Conservation (phyloP, 2,329 filamentous ascomycete species). For the Monilinia polystroma region DNA sequence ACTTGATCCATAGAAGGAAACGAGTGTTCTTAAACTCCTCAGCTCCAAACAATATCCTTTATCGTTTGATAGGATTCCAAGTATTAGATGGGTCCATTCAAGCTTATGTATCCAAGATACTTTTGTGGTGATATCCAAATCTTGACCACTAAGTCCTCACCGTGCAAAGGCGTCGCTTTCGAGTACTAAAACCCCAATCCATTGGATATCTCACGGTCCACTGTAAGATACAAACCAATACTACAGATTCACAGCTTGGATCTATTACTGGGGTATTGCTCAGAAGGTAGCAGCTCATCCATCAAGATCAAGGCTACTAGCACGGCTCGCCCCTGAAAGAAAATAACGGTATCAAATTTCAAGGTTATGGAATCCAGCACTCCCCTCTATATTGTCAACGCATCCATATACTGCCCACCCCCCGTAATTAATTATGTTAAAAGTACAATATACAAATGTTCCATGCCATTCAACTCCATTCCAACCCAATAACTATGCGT, state of each 20-base stretch:
- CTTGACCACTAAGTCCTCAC: no score
- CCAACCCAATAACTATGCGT: neutral
- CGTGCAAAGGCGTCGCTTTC: no score
- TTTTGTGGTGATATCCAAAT: no score
- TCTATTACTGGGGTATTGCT: neutral
- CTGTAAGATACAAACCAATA: no score
- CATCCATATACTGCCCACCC: neutral
- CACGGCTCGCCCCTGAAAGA: neutral
- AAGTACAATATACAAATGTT: slow-evolving; percentile 13
- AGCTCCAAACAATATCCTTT: no score
- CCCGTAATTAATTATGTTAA: slow-evolving; percentile 1
- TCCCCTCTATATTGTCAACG: neutral
- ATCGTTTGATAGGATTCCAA: no score
- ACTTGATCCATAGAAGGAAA: no score
- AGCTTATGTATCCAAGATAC: no score
- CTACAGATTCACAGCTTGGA: neutral
- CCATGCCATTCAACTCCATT: neutral
- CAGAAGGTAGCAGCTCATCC: neutral
- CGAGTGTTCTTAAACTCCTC: no score
- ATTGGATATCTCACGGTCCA: no score
- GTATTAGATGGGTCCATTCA: no score
- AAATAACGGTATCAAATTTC: neutral
- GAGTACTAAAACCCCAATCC: no score
- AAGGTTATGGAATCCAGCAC: neutral
- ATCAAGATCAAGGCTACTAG: neutral